These are phyloP conservation scores for Colletotrichum tabaci DNA, from an alignment of 2,329 filamentous ascomycete species.

Conservation along the genomic window DNA sequence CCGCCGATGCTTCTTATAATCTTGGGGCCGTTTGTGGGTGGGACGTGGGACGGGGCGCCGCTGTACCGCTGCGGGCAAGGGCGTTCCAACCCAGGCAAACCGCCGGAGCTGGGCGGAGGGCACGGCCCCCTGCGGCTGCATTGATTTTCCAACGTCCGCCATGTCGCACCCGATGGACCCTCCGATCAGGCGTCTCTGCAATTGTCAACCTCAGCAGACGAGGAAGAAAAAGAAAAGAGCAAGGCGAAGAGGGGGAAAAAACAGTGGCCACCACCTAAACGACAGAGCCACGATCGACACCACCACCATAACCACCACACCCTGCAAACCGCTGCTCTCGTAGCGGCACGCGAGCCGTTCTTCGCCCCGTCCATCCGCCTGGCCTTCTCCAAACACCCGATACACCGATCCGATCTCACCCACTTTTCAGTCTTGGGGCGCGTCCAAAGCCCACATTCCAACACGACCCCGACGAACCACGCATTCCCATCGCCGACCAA, in stretches of 20 bases:
- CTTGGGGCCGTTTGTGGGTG: neutral
- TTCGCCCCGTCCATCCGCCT: slow-evolving; percentile 17
- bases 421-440: slow-evolving; percentile 18
- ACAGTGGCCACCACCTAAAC: neutral
- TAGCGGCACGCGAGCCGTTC: slow-evolving; percentile 17
- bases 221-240: neutral
- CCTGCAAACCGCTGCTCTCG: neutral
- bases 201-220: neutral
- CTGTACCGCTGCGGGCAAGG: neutral
- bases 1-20: neutral
- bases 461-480: neutral
- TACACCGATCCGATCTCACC: slow-evolving; percentile 9
- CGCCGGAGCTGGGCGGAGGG: neutral
- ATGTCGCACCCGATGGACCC: neutral
- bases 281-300: neutral
- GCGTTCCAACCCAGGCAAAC: neutral
- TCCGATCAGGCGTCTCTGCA: neutral
- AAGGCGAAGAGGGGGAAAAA: neutral
- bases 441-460: neutral
- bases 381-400: neutral
- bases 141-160: slow-evolving; percentile 26
- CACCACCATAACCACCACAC: neutral
- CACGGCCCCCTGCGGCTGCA: slow-evolving; percentile 16
- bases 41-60: neutral
- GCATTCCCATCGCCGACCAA: slow-evolving; percentile 1